These are phyloP conservation scores for Scolecobasidium constrictum DNA, from an alignment of 2,329 filamentous ascomycete genomes.

Conservation along the genomic window DNA sequence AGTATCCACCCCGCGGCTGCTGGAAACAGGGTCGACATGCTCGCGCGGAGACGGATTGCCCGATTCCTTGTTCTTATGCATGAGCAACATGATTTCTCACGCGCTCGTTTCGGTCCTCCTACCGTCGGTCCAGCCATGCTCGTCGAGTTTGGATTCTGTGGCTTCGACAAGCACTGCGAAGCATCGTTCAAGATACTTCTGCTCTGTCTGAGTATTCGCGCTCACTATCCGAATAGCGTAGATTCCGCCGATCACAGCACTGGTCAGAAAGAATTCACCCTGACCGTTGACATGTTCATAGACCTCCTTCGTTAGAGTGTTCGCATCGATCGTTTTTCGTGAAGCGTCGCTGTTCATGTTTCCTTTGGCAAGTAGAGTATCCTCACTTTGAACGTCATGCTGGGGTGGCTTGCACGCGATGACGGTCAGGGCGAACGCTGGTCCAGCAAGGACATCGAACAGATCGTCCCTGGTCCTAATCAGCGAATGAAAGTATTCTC, in stretches of 20 bases:
- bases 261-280: slow-evolving; percentile 76
- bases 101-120: too few species aligned
- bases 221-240: slow-evolving; percentile 78
- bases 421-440: slow-evolving; percentile 72
- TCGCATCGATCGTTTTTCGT: slow-evolving; percentile 43
- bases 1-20: too few species aligned
- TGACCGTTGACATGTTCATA: slow-evolving; percentile 63
- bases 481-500: slow-evolving; percentile 57
- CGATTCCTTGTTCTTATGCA: too few species aligned
- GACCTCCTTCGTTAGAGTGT: slow-evolving; percentile 60
- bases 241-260: slow-evolving; percentile 58
- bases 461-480: slow-evolving; percentile 52
- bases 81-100: too few species aligned
- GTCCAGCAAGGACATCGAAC: slow-evolving; percentile 64
- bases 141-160: slow-evolving; percentile 52
- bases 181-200: slow-evolving; percentile 59
- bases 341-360: slow-evolving; percentile 22
- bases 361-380: slow-evolving; percentile 14
- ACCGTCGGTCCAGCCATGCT: too few species aligned
- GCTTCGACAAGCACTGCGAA: slow-evolving; percentile 62
- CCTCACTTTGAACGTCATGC: slow-evolving; percentile 13
- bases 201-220: slow-evolving; percentile 56
- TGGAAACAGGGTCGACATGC: too few species aligned
- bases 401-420: slow-evolving; percentile 42
- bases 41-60: too few species aligned